A percentile compares a stretch with the other conserved stretches of the same genome.
phyloP scores from a whole-genome alignment of 2,329 filamentous ascomycete genomes.

The Trichoderma sp. region DNA sequence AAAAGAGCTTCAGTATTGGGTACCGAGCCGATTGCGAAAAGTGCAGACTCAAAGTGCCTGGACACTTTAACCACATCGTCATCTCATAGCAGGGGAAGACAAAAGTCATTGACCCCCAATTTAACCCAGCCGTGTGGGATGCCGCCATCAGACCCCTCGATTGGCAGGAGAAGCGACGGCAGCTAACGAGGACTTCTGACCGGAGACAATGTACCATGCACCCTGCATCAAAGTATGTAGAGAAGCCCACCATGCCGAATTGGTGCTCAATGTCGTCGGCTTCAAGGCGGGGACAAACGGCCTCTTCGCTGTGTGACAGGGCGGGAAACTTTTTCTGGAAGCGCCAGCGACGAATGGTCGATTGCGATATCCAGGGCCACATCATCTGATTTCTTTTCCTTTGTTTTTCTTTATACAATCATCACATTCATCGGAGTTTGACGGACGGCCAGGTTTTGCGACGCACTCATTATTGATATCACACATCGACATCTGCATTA shows the following conservation, averaged over 20 bases:
- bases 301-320: neutral
- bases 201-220: neutral
- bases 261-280: constrained; percentile 1
- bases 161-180: constrained; percentile 31
- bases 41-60: constrained; percentile 73
- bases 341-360: constrained; percentile 12
- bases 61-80: constrained; percentile 81
- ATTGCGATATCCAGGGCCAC: constrained; percentile 21
- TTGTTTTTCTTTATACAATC: neutral
- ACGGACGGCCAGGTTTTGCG: constrained; percentile 5
- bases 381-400: constrained; percentile 1
- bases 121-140: constrained; percentile 35
- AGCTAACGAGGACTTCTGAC: constrained; percentile 14
- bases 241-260: neutral
- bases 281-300: neutral
- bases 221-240: neutral
- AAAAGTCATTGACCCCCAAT: constrained; percentile 36
- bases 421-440: constrained; percentile 11
- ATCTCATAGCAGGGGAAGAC: constrained; percentile 55
- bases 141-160: constrained; percentile 36
- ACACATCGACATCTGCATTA: constrained; percentile 23
- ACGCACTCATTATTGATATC: constrained; percentile 23
- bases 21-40: constrained; percentile 79
- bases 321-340: constrained; percentile 21
- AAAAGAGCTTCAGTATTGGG: constrained; percentile 76